Conservation (phyloP, 352 stramenopile species). For the Phytopythium litorale region DNA sequence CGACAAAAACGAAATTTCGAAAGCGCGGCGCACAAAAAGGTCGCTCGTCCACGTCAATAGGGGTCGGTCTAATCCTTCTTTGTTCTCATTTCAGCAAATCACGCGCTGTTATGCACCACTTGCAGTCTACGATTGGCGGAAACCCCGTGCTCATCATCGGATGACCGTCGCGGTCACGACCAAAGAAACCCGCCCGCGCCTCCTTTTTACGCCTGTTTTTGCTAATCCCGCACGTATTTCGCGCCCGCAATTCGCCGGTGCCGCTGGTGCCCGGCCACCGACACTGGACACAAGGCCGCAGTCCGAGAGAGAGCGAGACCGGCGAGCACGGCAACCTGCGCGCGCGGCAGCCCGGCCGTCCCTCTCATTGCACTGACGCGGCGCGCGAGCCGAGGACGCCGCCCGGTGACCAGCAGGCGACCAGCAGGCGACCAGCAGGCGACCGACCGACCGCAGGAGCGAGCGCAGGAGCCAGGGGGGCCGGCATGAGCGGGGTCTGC, state of each 20-base stretch:
- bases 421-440: background rate
- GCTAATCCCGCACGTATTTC: background rate
- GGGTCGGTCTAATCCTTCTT: background rate
- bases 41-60: background rate
- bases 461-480: background rate
- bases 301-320: background rate
- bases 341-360: background rate
- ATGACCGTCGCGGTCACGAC: slow-evolving; percentile 1
- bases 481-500: slow-evolving; percentile 17
- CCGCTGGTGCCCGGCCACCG: no score
- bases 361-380: background rate
- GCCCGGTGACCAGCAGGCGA: background rate
- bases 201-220: background rate
- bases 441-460: background rate
- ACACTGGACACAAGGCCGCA: background rate
- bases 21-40: background rate
- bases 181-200: background rate
- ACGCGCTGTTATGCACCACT: background rate
- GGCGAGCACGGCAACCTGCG: background rate
- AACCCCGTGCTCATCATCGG: background rate
- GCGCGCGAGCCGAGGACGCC: background rate
- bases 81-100: background rate
- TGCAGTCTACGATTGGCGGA: background rate
- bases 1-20: background rate
- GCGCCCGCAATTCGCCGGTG: background rate